Evolutionary conservation across 441 rosid species (phyloP).

Genomic region (Brassica hybrid): DNA sequence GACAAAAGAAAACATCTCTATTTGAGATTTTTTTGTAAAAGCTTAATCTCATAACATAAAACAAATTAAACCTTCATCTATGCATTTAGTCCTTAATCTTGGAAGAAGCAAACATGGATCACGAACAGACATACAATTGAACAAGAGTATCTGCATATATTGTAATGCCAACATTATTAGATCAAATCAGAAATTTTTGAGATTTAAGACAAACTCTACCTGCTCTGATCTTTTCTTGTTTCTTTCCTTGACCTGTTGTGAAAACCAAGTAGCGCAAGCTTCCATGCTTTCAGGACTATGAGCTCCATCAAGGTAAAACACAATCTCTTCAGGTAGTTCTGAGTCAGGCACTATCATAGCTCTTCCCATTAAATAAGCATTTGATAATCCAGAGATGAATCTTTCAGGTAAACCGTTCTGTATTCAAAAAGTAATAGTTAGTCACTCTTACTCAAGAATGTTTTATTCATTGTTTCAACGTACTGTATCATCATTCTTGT

Average conservation of each 20-base stretch:
- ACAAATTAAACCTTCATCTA: conserved; percentile 73
- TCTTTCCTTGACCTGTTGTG: conserved; percentile 45
- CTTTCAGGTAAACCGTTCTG: conserved; percentile 77
- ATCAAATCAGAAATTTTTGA: not conserved
- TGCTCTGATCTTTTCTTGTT: conserved; percentile 52
- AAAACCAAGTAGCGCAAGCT: conserved; percentile 84
- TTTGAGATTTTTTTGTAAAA: not conserved
- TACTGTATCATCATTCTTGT: conserved; percentile 35
- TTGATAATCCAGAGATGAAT: conserved; percentile 76
- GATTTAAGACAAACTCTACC: conserved; percentile 45
- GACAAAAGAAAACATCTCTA: not conserved
- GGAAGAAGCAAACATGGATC: conserved; percentile 95
- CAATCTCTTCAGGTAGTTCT: conserved; percentile 63
- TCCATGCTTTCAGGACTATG: conserved; percentile 99
- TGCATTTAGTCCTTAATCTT: conserved; percentile 65
- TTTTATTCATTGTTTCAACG: not conserved
- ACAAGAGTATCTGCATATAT: conserved; percentile 80
- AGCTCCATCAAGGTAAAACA: conserved; percentile 95
- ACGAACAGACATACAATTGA: conserved; percentile 94
- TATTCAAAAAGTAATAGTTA: conserved; percentile 26
- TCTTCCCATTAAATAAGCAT: conserved; percentile 83
- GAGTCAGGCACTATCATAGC: conserved; percentile 77
- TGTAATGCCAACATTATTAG: conserved; percentile 5
- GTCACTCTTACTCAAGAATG: not conserved
- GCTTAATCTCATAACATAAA: not conserved